Evolutionary conservation across 1,139 yeast species (phyloP).

Genomic region (Scheffersomyces illinoinensis): DNA sequence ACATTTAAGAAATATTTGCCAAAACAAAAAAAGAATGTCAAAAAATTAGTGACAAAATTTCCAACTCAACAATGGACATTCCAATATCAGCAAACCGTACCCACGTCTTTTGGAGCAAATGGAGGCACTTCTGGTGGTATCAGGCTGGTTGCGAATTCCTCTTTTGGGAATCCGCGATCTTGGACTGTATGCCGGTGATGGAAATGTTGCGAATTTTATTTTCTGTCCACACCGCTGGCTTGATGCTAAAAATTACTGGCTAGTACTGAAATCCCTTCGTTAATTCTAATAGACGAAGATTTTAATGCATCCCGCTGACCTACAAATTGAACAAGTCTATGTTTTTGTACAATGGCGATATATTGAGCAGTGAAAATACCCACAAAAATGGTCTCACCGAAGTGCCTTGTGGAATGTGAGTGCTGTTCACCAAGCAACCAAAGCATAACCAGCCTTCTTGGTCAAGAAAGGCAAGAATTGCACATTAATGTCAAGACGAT

Average conservation of each 20-base stretch:
- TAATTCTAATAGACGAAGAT: background rate
- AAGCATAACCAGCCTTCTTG: background rate
- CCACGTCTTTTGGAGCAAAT: background rate
- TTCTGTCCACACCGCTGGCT: background rate
- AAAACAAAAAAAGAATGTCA: background rate
- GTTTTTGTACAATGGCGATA: background rate
- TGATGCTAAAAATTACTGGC: background rate
- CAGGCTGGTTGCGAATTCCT: constrained; percentile 9
- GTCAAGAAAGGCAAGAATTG: background rate
- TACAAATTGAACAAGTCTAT: too few relatives aligned
- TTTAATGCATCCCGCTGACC: background rate
- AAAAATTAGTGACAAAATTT: background rate
- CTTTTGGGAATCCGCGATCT: background rate
- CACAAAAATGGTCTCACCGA: background rate
- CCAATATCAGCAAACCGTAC: background rate
- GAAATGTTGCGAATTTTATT: background rate
- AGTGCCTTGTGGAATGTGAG: background rate
- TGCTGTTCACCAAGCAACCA: background rate
- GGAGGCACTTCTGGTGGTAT: constrained; percentile 3
- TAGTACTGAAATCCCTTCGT: background rate
- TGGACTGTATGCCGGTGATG: background rate
- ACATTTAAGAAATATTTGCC: too few relatives aligned
- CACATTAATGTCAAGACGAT: too few relatives aligned
- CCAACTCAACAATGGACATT: background rate
- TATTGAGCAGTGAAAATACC: background rate